Percentiles rank a stretch among this genome's conserved stretches.
phyloP scores from a whole-genome alignment of 202 grass and related monocot species.

The Setaria viridis region DNA sequence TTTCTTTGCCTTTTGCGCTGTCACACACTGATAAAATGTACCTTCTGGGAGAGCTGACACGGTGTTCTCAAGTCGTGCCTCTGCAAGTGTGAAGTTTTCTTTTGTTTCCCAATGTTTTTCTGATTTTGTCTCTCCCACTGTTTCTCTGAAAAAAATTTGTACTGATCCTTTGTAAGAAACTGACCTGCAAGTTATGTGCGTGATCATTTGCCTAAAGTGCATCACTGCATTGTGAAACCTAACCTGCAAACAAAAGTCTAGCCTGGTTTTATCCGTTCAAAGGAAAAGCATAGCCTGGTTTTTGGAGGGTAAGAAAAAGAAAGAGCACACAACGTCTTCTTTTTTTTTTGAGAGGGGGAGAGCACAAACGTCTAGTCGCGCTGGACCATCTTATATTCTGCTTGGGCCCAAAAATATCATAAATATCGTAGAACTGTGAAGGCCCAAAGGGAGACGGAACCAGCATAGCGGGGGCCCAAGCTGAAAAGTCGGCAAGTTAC shows the following conservation, averaged over 20 bases:
- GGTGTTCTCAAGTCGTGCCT: not conserved
- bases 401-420: not conserved
- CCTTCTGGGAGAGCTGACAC: not conserved
- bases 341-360: too few species aligned
- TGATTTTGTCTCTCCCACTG: not conserved
- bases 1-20: not conserved
- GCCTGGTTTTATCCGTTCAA: too few species aligned
- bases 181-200: too few species aligned
- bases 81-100: slow-evolving; percentile 12
- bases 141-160: not conserved
- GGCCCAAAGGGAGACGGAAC: not conserved
- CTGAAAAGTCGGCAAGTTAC: not conserved
- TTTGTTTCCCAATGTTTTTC: not conserved
- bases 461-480: not conserved
- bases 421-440: not conserved
- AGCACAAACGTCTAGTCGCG: too few species aligned
- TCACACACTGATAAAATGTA: slow-evolving; percentile 21
- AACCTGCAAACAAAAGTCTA: too few species aligned
- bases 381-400: not conserved
- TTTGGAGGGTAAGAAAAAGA: too few species aligned
- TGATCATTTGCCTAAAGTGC: too few species aligned
- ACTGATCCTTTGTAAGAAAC: not conserved
- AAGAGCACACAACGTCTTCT: too few species aligned
- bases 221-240: too few species aligned
- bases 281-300: too few species aligned